Percentiles rank a stretch among this genome's conserved stretches.
phyloP scores from a whole-genome alignment of 2,329 filamentous ascomycete species.

The Chalara sp. region DNA sequence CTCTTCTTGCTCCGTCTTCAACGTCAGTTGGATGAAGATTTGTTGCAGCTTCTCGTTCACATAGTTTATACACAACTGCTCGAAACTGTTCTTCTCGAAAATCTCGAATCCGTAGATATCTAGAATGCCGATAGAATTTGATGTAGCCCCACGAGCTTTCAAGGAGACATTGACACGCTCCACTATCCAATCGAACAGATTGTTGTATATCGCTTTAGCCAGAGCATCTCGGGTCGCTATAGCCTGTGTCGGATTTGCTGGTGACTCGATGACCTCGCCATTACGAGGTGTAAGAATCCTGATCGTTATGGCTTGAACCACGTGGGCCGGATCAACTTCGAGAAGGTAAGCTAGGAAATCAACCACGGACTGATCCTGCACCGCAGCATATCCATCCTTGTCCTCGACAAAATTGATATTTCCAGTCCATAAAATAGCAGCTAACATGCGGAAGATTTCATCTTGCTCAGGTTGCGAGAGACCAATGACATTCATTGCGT shows the following conservation, averaged over 20 bases:
- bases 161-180: constrained; percentile 84
- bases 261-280: constrained; percentile 64
- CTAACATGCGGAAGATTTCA: constrained; percentile 91
- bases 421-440: constrained; percentile 87
- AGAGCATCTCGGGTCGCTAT: constrained; percentile 82
- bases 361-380: constrained; percentile 83
- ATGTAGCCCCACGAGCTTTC: constrained; percentile 65
- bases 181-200: constrained; percentile 98
- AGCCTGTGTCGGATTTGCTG: constrained; percentile 83
- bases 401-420: constrained; percentile 91
- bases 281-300: constrained; percentile 69
- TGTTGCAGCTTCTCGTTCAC: constrained; percentile 99
- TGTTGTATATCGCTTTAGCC: constrained; percentile 93
- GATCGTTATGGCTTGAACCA: constrained; percentile 83
- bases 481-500: constrained; percentile 94
- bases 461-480: constrained; percentile 85
- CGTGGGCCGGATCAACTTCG: constrained; percentile 73
- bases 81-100: constrained; percentile 98
- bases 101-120: constrained; percentile 99
- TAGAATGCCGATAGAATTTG: constrained; percentile 89
- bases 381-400: constrained; percentile 79
- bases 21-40: constrained; percentile 95
- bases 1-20: constrained; percentile 96
- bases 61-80: constrained; percentile 99
- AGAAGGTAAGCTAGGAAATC: constrained; percentile 92